These are phyloP conservation scores for Caloboletus firmus DNA, from an alignment of 1,284 basidiomycete genomes.

Conservation along the genomic window DNA sequence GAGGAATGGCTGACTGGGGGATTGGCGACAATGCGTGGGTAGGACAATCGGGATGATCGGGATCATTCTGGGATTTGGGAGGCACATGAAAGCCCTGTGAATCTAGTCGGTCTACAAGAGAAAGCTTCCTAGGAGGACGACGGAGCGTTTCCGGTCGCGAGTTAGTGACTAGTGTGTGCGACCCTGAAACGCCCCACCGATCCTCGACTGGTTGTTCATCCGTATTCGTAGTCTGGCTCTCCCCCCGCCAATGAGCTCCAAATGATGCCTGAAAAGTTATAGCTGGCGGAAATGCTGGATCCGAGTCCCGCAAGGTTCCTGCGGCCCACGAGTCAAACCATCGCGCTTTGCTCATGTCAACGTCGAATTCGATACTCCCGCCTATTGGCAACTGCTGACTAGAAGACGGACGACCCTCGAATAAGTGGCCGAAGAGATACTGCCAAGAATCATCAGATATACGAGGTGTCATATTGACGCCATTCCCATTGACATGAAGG, in stretches of 20 bases:
- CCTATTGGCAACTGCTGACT: slow-evolving; percentile 54
- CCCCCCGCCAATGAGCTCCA: slow-evolving; percentile 43
- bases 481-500: slow-evolving; percentile 59
- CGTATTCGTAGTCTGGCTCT: slow-evolving; percentile 51
- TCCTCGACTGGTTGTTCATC: slow-evolving; percentile 48
- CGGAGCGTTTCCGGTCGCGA: slow-evolving; percentile 32
- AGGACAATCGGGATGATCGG: slow-evolving; percentile 14
- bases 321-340: slow-evolving; percentile 74
- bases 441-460: slow-evolving; percentile 78
- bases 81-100: slow-evolving; percentile 39
- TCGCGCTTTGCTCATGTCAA: slow-evolving; percentile 65
- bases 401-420: slow-evolving; percentile 47
- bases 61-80: slow-evolving; percentile 28
- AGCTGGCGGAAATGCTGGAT: slow-evolving; percentile 37
- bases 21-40: slow-evolving; percentile 55
- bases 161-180: slow-evolving; percentile 26
- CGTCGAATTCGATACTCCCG: slow-evolving; percentile 76
- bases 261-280: slow-evolving; percentile 41
- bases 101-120: slow-evolving; percentile 65
- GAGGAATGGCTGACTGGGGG: slow-evolving; percentile 58
- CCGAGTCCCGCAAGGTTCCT: slow-evolving; percentile 36
- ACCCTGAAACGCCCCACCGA: slow-evolving; percentile 32
- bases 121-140: slow-evolving; percentile 64
- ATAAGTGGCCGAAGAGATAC: slow-evolving; percentile 64
- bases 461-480: slow-evolving; percentile 58